Evolutionary conservation across 164 flowering plant genomes (phyloP).

Genomic region (Vitis labrusca): DNA sequence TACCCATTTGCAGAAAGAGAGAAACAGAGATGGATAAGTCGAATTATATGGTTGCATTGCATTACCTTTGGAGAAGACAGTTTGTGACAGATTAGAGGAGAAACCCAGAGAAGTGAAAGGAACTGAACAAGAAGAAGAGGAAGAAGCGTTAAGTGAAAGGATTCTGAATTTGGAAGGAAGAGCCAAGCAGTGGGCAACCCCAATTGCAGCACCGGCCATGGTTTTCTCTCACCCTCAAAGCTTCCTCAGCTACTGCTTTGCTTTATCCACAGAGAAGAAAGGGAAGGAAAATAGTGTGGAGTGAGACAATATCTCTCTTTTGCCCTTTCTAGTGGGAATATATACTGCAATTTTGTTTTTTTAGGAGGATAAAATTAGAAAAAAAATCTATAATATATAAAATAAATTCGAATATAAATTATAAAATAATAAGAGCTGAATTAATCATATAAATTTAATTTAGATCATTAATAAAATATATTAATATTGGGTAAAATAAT

Average conservation of each 20-base stretch:
- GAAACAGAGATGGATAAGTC: too few species aligned
- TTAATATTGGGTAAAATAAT: too few species aligned
- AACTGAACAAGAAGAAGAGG: conserved; percentile 15
- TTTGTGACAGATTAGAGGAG: conserved; percentile 40
- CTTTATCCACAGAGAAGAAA: conserved; percentile 3
- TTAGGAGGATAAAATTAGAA: too few species aligned
- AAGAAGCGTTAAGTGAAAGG: conserved; percentile 28
- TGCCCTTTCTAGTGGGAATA: background rate
- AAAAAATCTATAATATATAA: too few species aligned
- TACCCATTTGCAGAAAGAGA: too few species aligned
- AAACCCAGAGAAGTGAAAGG: conserved; percentile 46
- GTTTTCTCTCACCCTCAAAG: conserved; percentile 5
- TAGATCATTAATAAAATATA: too few species aligned
- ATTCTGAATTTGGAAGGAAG: conserved; percentile 34
- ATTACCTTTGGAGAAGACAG: conserved; percentile 46
- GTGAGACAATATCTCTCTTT: background rate
- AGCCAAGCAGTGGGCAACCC: conserved; percentile 31
- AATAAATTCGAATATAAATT: too few species aligned
- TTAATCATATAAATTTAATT: too few species aligned
- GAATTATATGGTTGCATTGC: too few species aligned
- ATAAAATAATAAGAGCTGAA: too few species aligned
- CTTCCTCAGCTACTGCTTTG: conserved; percentile 1
- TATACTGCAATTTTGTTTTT: background rate
- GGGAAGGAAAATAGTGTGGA: background rate
- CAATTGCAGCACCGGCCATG: conserved; percentile 24